phyloP scores from a whole-genome alignment of 2,329 filamentous ascomycete genomes.

The Colletotrichum tanaceti region DNA sequence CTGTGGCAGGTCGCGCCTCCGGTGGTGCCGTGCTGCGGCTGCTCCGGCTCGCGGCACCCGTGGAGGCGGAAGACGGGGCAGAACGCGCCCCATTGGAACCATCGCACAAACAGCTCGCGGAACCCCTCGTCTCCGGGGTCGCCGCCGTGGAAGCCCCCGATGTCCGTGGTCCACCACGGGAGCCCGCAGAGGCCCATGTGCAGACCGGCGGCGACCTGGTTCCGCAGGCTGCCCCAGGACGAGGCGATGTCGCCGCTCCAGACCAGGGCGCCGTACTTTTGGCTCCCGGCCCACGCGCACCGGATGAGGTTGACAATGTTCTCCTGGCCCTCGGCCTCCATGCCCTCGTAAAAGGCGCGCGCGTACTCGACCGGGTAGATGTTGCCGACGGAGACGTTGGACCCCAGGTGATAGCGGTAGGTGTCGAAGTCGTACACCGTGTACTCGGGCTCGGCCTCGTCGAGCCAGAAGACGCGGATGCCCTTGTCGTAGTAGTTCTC shows the following conservation, averaged over 20 bases:
- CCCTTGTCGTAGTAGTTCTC: conserved; percentile 72
- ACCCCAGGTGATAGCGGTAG: conserved; percentile 66
- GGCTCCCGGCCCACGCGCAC: conserved; percentile 65
- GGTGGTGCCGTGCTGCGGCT: conserved; percentile 44
- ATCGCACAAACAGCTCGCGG: conserved; percentile 72
- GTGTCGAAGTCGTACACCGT: conserved; percentile 74
- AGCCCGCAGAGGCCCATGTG: conserved; percentile 74
- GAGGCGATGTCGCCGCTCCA: conserved; percentile 76
- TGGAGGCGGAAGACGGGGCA: conserved; percentile 76
- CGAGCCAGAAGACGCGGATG: conserved; percentile 74
- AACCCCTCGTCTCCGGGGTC: conserved; percentile 66
- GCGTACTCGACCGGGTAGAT: conserved; percentile 70
- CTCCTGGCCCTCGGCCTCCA: conserved; percentile 61
- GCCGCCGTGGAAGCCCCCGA: conserved; percentile 76
- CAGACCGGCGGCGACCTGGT: conserved; percentile 71
- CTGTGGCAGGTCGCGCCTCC: conserved; percentile 50
- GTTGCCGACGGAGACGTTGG: conserved; percentile 62
- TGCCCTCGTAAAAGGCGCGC: conserved; percentile 69
- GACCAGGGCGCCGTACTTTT: conserved; percentile 73
- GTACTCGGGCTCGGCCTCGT: conserved; percentile 77
- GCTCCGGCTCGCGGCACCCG: conserved; percentile 71
- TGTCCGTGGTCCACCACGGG: conserved; percentile 78
- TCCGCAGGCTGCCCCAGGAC: conserved; percentile 69
- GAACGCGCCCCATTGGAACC: conserved; percentile 77
- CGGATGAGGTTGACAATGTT: conserved; percentile 68